Base-by-base conservation (phyloP, 805 yeast species). In the Kodamaea laetipori region DNA sequence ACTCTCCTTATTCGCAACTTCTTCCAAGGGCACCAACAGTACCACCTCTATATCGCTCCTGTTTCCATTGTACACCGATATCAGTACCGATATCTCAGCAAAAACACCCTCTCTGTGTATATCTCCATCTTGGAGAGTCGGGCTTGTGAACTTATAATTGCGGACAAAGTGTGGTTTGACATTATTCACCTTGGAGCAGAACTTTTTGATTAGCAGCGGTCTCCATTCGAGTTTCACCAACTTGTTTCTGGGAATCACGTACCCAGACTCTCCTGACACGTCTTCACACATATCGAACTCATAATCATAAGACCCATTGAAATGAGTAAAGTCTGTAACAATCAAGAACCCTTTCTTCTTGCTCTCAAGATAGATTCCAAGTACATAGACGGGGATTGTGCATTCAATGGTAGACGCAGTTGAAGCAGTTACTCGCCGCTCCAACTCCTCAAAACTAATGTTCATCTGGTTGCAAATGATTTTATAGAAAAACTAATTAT, bases 291-390 rank as follows among this genome's bases (percentile, higher is more conserved):
- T 26, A 25, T 37, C 33, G 19, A 25, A 37, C 6, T 27, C 11
- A n/a, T 25, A 15, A 12, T 37, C 32, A 10, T 3, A 13, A 9
- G 19, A 3, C 2, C 15, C 18, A 4, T 15, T 2, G 6, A 15
- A 17, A 13, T 3, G 15, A 15, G 46, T 49, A 24, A 45, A 49
- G 25, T 49, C 52, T 2, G 52, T 37, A 17, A 43, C 41, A 15
- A 49, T 36, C 4, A 46, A 13, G 18, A 15, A 13, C 10, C 43
- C 47, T 5, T 37, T 26, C 24, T 36, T 41, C 42, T 17, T 32
- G n/a, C 30, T 39, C 11, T 24, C 41, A 15, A 31, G 18, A 31
- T 26, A 27, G 16, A 46, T 39, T 7, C 44, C 39, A 8, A 44
- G 39, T 9, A 49, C 24, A 28, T 46, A 44, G 9, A 46, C 49